Percentiles rank a stretch among this genome's conserved stretches.
phyloP scores from a whole-genome alignment of 768 basidiomycete species.

The Termitomyces bulborhizus region DNA sequence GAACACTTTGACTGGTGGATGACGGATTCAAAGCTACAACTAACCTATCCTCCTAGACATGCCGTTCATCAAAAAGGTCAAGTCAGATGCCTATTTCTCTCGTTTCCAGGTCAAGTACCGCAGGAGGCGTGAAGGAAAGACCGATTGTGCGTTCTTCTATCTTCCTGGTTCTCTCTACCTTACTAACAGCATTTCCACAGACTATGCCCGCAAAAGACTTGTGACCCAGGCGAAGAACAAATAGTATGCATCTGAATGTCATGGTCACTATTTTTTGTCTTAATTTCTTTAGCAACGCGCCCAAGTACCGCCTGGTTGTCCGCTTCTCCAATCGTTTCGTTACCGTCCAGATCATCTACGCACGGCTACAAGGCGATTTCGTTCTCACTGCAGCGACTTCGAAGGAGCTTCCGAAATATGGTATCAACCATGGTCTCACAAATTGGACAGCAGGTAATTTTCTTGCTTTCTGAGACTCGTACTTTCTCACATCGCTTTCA shows the following conservation, averaged over 20 bases:
- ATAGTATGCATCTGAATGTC: constrained; percentile 50
- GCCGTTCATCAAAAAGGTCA: constrained; percentile 98
- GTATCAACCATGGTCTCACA: constrained; percentile 96
- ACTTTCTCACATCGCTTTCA: constrained; percentile 1
- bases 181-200: constrained; percentile 29
- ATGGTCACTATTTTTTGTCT: background rate
- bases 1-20: constrained; percentile 25
- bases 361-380: constrained; percentile 96
- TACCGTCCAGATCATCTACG: constrained; percentile 93
- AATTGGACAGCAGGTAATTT: constrained; percentile 91
- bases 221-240: constrained; percentile 99
- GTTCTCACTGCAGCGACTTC: constrained; percentile 86
- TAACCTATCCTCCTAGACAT: constrained; percentile 34
- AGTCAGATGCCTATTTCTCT: constrained; percentile 96
- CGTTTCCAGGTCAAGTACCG: constrained; percentile 99
- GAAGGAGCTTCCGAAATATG: constrained; percentile 89
- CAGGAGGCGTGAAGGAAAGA: constrained; percentile 96
- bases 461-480: constrained; percentile 10
- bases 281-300: constrained; percentile 62
- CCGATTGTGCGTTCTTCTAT: constrained; percentile 68
- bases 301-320: constrained; percentile 97
- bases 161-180: constrained; percentile 4
- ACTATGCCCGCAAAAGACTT: constrained; percentile 97
- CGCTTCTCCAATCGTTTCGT: constrained; percentile 98
- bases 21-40: constrained; percentile 12